Percentiles rank a stretch among this genome's conserved stretches.
Evolutionary conservation across 225 moss, liverwort and hornwort genomes (phyloP).

Genomic region (Sphagnum tenellum): DNA sequence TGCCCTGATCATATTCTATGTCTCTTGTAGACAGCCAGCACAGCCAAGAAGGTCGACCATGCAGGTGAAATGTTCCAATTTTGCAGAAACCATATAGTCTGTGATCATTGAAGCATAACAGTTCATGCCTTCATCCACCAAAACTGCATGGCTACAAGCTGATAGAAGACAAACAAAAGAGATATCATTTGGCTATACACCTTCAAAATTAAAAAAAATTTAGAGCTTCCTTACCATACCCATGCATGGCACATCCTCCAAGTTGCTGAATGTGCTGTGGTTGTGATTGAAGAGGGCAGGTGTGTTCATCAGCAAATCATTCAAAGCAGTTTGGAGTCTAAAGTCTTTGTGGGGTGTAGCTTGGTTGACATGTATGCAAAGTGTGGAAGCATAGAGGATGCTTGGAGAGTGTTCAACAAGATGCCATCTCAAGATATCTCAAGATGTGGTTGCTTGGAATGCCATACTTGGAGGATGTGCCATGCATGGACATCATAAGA

Average conservation of each 20-base stretch:
- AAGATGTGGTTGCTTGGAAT: too few relatives aligned
- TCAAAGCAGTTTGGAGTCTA: too few relatives aligned
- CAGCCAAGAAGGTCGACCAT: conserved; percentile 1
- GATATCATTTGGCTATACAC: background rate
- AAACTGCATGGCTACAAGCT: conserved; percentile 1
- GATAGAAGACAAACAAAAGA: conserved; percentile 1
- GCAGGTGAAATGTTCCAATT: conserved; percentile 1
- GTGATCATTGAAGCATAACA: background rate
- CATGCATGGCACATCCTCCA: conserved; percentile 1
- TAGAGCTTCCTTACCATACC: background rate
- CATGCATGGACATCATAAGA: too few relatives aligned
- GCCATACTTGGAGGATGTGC: too few relatives aligned
- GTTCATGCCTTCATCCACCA: conserved; percentile 1
- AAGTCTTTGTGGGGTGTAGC: too few relatives aligned
- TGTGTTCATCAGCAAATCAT: too few relatives aligned
- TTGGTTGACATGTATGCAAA: too few relatives aligned
- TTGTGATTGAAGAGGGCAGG: too few relatives aligned
- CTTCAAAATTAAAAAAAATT: background rate
- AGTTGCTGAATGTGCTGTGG: too few relatives aligned
- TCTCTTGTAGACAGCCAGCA: background rate
- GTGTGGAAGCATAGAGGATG: too few relatives aligned
- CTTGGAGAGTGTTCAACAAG: too few relatives aligned
- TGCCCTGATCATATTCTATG: background rate
- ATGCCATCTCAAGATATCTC: too few relatives aligned
- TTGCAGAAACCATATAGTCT: conserved; percentile 1